Percentiles rank a stretch among this genome's conserved stretches.
These are phyloP conservation scores for Beauveria sp. DNA, from an alignment of 2,329 filamentous ascomycete species.

Conservation along the genomic window DNA sequence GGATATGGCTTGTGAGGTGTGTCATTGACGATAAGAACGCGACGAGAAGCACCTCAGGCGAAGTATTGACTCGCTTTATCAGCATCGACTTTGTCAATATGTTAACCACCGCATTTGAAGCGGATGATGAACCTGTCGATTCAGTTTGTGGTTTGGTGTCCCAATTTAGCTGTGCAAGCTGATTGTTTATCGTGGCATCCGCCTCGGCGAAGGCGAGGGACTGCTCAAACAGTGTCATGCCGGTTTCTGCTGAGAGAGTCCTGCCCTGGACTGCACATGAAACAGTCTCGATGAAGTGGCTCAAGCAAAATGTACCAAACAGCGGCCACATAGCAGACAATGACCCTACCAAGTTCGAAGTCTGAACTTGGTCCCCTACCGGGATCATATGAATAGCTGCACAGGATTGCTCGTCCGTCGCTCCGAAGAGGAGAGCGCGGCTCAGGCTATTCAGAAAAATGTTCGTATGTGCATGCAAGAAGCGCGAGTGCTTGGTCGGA, in stretches of 20 bases:
- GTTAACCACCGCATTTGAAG: conserved; percentile 24
- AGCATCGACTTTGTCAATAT: conserved; percentile 58
- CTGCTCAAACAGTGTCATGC: conserved; percentile 95
- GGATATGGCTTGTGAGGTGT: conserved; percentile 73
- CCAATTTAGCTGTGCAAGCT: conserved; percentile 65
- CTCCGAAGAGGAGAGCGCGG: conserved; percentile 63
- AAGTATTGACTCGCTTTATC: conserved; percentile 74
- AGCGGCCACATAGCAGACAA: conserved; percentile 73
- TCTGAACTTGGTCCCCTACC: background rate
- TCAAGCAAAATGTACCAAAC: conserved; percentile 61
- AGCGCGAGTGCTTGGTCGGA: conserved; percentile 52
- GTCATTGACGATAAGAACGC: conserved; percentile 84
- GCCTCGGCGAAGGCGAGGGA: conserved; percentile 94
- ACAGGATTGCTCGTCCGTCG: conserved; percentile 69
- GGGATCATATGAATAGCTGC: conserved; percentile 64
- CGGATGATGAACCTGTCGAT: conserved; percentile 14
- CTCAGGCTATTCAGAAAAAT: conserved; percentile 65
- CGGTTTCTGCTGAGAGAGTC: conserved; percentile 73
- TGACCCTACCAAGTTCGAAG: conserved; percentile 60
- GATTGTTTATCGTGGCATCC: conserved; percentile 76
- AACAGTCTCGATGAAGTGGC: conserved; percentile 83
- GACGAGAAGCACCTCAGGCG: conserved; percentile 81
- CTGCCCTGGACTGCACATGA: conserved; percentile 83
- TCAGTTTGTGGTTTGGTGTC: conserved; percentile 16
- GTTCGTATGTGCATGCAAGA: conserved; percentile 64